Percentiles rank a stretch among this genome's conserved stretches.
Evolutionary conservation across 495 filamentous ascomycete species (phyloP).

Genomic region (Evansstolkia leycettana): DNA sequence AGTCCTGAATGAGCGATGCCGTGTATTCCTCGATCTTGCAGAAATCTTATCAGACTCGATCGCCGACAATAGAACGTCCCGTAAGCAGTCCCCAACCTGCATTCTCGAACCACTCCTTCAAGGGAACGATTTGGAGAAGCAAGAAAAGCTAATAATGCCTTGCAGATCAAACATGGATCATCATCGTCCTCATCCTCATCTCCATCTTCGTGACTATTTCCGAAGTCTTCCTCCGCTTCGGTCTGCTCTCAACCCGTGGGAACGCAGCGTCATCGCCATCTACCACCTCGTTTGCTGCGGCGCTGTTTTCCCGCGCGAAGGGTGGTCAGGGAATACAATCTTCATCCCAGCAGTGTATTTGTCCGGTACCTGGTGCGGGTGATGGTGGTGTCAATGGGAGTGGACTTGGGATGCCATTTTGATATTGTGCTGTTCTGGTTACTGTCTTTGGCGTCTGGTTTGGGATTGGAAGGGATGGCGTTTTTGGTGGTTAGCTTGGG

Average conservation of each 20-base stretch:
- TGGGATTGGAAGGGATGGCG: too few species aligned
- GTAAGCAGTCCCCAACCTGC: slow-evolving; percentile 14
- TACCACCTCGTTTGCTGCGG: slow-evolving; percentile 6
- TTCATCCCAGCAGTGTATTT: not conserved
- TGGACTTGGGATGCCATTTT: too few species aligned
- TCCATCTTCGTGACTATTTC: slow-evolving; percentile 83
- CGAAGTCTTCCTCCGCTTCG: slow-evolving; percentile 82
- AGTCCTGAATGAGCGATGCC: slow-evolving; percentile 91
- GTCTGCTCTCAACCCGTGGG: slow-evolving; percentile 46
- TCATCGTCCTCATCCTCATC: slow-evolving; percentile 85
- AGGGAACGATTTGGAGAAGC: not conserved
- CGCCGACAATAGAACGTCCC: slow-evolving; percentile 85
- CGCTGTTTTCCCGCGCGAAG: slow-evolving; percentile 6
- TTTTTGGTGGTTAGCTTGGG: too few species aligned
- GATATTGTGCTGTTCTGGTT: too few species aligned
- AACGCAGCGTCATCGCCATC: slow-evolving; percentile 4
- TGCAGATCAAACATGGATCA: slow-evolving; percentile 82
- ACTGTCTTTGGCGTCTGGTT: too few species aligned
- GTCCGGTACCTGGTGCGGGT: not conserved
- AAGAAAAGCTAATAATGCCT: slow-evolving; percentile 2
- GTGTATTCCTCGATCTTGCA: slow-evolving; percentile 91
- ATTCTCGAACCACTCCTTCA: too few species aligned
- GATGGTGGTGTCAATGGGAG: too few species aligned
- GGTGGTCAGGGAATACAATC: not conserved
- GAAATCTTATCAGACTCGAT: slow-evolving; percentile 90